A percentile compares a stretch with the other conserved stretches of the same genome.
phyloP scores from a whole-genome alignment of 2,329 filamentous ascomycete genomes.

The Geoglossum cookeanum region DNA sequence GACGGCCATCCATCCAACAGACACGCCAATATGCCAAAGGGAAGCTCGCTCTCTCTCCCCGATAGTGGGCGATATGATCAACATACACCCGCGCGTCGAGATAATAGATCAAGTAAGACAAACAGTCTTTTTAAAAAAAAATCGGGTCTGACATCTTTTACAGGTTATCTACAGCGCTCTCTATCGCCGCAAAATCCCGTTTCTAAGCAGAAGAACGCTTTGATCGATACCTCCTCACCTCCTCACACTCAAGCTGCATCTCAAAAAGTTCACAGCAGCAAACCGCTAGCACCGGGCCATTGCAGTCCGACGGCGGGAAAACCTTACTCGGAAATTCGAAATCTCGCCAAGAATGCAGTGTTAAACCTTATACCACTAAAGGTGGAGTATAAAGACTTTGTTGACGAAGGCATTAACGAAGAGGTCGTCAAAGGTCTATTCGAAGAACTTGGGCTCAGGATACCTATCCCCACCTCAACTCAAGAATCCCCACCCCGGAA shows the following conservation, averaged over 20 bases:
- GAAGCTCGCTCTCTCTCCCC: not conserved
- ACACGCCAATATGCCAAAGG: not conserved
- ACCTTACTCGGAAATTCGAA: conserved; percentile 21
- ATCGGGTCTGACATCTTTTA: not conserved
- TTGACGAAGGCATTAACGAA: conserved; percentile 53
- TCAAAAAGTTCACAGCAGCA: not conserved
- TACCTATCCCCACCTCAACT: conserved; percentile 5
- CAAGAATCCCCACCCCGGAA: not conserved
- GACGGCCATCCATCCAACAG: not conserved
- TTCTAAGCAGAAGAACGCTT: not conserved
- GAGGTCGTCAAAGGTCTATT: conserved; percentile 45
- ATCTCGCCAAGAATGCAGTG: conserved; percentile 44
- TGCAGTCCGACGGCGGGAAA: conserved; percentile 11
- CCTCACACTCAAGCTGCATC: conserved; percentile 18
- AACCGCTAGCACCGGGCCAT: not conserved
- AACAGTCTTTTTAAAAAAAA: not conserved
- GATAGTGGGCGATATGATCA: not conserved
- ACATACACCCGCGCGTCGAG: not conserved
- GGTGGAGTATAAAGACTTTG: conserved; percentile 53
- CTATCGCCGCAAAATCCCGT: not conserved
- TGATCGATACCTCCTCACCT: not conserved
- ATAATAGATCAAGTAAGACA: not conserved
- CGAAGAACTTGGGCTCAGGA: conserved; percentile 42
- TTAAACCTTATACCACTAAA: conserved; percentile 44
- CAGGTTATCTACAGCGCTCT: not conserved